These are phyloP conservation scores for Lactifluus hygrophoroides DNA, from an alignment of 768 basidiomycete species.

Conservation along the genomic window DNA sequence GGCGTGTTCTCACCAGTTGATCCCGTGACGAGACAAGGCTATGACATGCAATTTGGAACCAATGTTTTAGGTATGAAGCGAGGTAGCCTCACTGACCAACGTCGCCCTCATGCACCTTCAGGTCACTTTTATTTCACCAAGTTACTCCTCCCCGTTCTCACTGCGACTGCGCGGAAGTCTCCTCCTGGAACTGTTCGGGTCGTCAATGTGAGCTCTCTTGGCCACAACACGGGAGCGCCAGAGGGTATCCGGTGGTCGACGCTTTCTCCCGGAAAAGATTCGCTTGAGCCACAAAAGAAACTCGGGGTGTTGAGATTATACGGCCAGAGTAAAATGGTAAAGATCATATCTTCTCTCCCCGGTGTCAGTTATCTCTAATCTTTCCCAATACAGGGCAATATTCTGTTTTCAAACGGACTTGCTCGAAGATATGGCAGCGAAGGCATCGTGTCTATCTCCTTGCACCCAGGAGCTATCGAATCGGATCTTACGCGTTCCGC, in stretches of 20 bases:
- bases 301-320: not conserved
- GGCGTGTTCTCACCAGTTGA: conserved; percentile 28
- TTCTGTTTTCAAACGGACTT: conserved; percentile 37
- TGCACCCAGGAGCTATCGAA: conserved; percentile 29
- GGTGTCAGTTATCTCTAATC: not conserved
- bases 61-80: conserved; percentile 24
- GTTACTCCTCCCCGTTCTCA: conserved; percentile 28
- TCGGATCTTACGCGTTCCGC: conserved; percentile 14
- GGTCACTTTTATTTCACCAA: conserved; percentile 13
- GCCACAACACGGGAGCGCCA: conserved; percentile 22
- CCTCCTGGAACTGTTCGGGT: conserved; percentile 7
- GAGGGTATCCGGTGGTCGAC: conserved; percentile 21
- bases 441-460: conserved; percentile 36
- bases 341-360: not conserved
- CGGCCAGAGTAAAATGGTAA: not conserved
- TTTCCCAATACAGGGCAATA: conserved; percentile 33
- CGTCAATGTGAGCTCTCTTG: conserved; percentile 23
- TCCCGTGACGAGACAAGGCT: conserved; percentile 26
- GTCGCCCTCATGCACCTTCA: not conserved
- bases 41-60: conserved; percentile 31
- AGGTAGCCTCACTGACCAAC: not conserved
- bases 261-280: not conserved
- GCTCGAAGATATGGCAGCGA: conserved; percentile 34
- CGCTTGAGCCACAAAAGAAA: conserved; percentile 4
- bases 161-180: conserved; percentile 25